Base-by-base conservation (phyloP, 352 stramenopile species). In the Pythium folliculosum region DNA sequence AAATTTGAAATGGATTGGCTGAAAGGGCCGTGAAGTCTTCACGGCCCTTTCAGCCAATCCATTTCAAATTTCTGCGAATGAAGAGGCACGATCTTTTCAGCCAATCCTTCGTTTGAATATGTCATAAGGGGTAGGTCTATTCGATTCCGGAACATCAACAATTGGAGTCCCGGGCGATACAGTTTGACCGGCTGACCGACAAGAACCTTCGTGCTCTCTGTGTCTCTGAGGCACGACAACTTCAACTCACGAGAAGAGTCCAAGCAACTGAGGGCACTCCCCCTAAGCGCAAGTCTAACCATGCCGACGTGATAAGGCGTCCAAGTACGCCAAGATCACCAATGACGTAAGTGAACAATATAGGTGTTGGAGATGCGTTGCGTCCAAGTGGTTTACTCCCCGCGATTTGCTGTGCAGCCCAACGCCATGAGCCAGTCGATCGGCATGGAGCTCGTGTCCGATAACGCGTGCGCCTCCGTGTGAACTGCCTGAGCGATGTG, bases 351-450 rank as follows among this genome's bases (percentile, higher is more conserved):
- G 59, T 48, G 23, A 43, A 50, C 1, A 13, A 50, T 17, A 13
- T 50, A 4, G 37, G 10, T 7, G 37, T 17, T 17, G 10, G 9
- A 17, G 9, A 2, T 17, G 27, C 5, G 5, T 32, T 32, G 27
- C 27, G 27, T 32, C 27, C 27, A 5, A 5, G 27, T 32, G 27
- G 27, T 5, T 32, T 55, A 10, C 21, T 38, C 19, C 30, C 54
- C 30, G 17, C n/a, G 44, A 19, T 27, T 12, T 47, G 38, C 40
- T 17, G 37, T 13, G n/a, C 51, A 89, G 78, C 72, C 79, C 2
- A 73, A 90, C 30, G 58, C 90, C 65, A 91, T 95, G 80, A 95
- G 86, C 60, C 67, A 89, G 23, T 88, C 77, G n/a, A 95, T 95
- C 60, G 93, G 84, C 74, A 84, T 82, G 25, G 86, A 95, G 67